Evolutionary conservation across 139 green algal genomes (phyloP), one percentile per base, ranked within the genome.

Genomic region (Volvox reticuliferus): DNA sequence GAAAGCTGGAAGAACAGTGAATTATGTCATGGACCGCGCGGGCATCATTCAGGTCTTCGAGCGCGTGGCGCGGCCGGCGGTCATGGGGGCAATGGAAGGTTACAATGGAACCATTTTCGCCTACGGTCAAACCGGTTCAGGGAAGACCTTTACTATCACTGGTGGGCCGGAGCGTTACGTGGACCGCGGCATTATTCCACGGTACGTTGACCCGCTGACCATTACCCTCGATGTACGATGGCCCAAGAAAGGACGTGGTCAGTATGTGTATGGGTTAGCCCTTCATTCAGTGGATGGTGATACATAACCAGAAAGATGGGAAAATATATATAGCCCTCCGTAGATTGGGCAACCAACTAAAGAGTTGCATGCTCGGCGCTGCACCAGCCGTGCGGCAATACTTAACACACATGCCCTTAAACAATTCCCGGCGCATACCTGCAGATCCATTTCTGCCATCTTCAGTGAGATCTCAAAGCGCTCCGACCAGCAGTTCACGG

Each of bases 81-180:
- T 97, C 13, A 28, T 88, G 6, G 94, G 93, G 0, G 90, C 95
- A 1, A 88, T 99, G 87, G 94, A 98, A 22, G 97, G 97, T 19
- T 94, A 96, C 94, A 99, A 99, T 89, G 97, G 95, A 16, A 98
- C 96, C 20, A 90, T 98, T 22, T 98, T 98, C 94, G 97, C 97
- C 3, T 98, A 98, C 87, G 96, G 97, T 20, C 96, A 98, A 71
- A 98, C 96, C 9, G 96, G 95, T 20, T 95, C 91, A 55, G 96
- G 96, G 33, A 98, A 98, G 92, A 98, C 96, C 2, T 98, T 97
- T 90, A 97, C 96, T 79, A 96, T 98, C 69, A 97, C 94, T 0
- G 96, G 96, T 76, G 96, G 95, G 32, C 86, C 95, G 6, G 93
- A 96, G 86, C 91, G 95, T 55, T 96, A 95, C 75, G 90, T 90